Percentiles rank a stretch among this genome's conserved stretches.
Conservation (phyloP, 75 land plant species). For the Picea glauca region DNA sequence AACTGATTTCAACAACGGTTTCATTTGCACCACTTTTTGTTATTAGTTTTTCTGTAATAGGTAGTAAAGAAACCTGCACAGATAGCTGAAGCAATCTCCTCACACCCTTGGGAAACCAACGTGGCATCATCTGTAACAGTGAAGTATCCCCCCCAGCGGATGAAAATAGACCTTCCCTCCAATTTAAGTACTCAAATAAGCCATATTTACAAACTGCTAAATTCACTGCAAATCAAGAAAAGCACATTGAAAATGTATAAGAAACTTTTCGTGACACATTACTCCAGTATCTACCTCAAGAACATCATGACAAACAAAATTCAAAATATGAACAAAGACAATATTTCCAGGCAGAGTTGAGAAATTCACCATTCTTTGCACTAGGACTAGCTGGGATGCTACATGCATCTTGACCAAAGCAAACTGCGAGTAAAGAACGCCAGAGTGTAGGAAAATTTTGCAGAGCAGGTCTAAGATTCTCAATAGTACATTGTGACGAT, state of each 20-base stretch:
- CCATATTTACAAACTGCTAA: conserved; percentile 40
- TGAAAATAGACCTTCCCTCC: conserved; percentile 74
- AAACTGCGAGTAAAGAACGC: conserved; percentile 57
- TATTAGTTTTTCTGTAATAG: not conserved
- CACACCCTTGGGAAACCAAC: conserved; percentile 76
- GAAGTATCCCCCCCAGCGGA: conserved; percentile 85
- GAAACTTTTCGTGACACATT: not conserved
- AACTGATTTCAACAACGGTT: not conserved
- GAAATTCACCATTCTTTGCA: conserved; percentile 36
- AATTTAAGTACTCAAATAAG: conserved; percentile 67
- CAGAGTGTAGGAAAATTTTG: conserved; percentile 79
- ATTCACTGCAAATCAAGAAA: conserved; percentile 11
- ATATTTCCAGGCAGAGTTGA: not conserved
- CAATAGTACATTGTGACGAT: conserved; percentile 84
- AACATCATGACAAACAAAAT: not conserved
- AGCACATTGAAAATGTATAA: not conserved
- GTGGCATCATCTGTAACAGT: conserved; percentile 76
- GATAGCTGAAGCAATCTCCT: conserved; percentile 68
- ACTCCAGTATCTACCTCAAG: not conserved
- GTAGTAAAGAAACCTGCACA: conserved; percentile 62
- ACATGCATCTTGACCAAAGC: conserved; percentile 59
- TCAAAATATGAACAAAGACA: conserved; percentile 1
- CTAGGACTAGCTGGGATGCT: conserved; percentile 27
- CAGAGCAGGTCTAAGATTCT: conserved; percentile 67
- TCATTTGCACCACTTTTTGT: not conserved